A percentile compares a stretch with the other conserved stretches of the same genome.
Evolutionary conservation across 495 filamentous ascomycete species (phyloP).

Genomic region (Lasiosphaeria miniovina): DNA sequence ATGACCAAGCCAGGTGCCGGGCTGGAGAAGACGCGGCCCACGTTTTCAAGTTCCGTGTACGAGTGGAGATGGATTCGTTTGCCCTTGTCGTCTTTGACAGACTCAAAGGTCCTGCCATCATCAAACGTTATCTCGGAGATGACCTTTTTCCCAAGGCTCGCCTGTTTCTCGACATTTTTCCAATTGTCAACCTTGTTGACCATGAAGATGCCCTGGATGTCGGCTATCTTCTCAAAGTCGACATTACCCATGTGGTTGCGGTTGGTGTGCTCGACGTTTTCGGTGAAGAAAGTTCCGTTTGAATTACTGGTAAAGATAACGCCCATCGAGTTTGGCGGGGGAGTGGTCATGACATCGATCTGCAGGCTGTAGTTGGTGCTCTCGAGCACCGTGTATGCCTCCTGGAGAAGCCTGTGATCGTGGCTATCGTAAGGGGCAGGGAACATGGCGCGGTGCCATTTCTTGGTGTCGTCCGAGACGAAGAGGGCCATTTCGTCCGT

Average conservation of each 20-base stretch:
- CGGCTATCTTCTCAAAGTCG: constrained; percentile 88
- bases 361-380: constrained; percentile 97
- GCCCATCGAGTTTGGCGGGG: constrained; percentile 66
- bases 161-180: constrained; percentile 62
- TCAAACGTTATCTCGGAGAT: constrained; percentile 86
- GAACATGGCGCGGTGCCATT: constrained; percentile 92
- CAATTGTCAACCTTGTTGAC: constrained; percentile 88
- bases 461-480: constrained; percentile 70
- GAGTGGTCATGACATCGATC: constrained; percentile 79
- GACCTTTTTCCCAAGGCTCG: constrained; percentile 58
- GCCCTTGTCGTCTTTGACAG: constrained; percentile 44
- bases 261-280: constrained; percentile 89
- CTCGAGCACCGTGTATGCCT: constrained; percentile 90
- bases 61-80: constrained; percentile 84
- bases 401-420: constrained; percentile 73
- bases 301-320: constrained; percentile 90
- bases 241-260: constrained; percentile 66
- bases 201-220: constrained; percentile 86
- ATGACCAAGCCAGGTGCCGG: constrained; percentile 89
- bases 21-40: constrained; percentile 88
- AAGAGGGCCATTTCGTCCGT: constrained; percentile 88
- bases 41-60: constrained; percentile 73
- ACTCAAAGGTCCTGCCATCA: constrained; percentile 76
- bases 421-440: constrained; percentile 36
- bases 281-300: constrained; percentile 90